Evolutionary conservation across 306 rosid genomes (phyloP), one percentile per base, ranked within the genome.

Genomic region (Cucurbita ficifolia): DNA sequence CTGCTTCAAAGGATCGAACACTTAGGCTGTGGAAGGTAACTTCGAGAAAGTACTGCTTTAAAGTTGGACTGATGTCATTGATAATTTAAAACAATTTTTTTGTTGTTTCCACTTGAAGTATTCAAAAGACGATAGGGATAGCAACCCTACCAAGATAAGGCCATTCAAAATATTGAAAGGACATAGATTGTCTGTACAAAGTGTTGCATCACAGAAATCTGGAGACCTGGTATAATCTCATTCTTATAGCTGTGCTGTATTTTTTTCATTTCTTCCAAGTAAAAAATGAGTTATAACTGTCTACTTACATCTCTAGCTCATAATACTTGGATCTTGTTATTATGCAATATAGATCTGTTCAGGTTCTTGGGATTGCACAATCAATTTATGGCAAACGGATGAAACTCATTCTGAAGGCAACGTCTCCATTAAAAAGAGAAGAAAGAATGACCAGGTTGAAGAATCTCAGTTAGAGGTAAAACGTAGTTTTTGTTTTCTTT

Each of bases 11-110:
- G 79, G 97, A 94, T 77, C 86, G 84, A 57, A 87, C 96, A 10
- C 39, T 94, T 63, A 91, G 95, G 81, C 89, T 94, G 79, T 94
- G 99, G 99, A 91, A 94, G 95, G 95, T 89, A 81, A 78, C 57
- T 67, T 74, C 73, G 76, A 79, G 75, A 58, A 46, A 38, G 16
- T 77, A 51, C 63, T 53, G 61, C 61, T 84, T 46, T 17, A 24
- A 48, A 35, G 68, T 38, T 33, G 49, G 39, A 48, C 39, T 13
- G 33, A 43, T 21, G 39, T 45, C 36, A 45, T 36, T 58, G 81
- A 60, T 35, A 18, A 50, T 79, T 72, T 74, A 79, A 76, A 60
- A 79, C 71, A 60, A 74, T 29, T 65, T 72, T 65, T 72, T 60
- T 72, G 52, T 17, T 75, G 53, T 70, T 77, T 8, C 57, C 8